Evolutionary conservation across 2,329 filamentous ascomycete genomes (phyloP).

Genomic region (Aspergillus fijiensis): DNA sequence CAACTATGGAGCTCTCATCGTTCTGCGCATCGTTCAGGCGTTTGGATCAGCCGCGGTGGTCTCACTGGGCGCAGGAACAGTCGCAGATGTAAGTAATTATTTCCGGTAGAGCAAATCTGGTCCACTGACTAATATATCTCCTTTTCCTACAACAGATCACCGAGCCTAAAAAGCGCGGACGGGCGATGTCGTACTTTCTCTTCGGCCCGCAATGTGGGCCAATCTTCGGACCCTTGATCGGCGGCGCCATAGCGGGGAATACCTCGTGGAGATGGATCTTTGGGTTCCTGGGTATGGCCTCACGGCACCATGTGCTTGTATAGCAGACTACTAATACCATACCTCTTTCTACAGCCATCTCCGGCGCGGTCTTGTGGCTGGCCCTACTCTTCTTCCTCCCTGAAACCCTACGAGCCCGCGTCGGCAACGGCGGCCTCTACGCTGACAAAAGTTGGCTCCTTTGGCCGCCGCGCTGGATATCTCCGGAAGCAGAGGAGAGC

Average conservation of each 20-base stretch:
- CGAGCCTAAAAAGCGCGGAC: conserved; percentile 41
- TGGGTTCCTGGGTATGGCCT: conserved; percentile 34
- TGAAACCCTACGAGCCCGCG: conserved; percentile 47
- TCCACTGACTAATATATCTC: no score
- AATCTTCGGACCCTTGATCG: conserved; percentile 46
- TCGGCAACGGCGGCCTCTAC: conserved; percentile 42
- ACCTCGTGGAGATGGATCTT: conserved; percentile 48
- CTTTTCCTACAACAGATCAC: background rate
- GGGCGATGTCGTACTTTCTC: conserved; percentile 44
- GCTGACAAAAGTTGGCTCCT: conserved; percentile 13
- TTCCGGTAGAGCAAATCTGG: no score
- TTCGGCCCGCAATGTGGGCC: conserved; percentile 48
- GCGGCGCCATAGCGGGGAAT: conserved; percentile 39
- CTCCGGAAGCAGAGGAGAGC: conserved; percentile 22
- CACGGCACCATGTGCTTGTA: no score
- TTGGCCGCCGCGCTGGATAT: conserved; percentile 22
- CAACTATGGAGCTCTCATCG: conserved; percentile 40
- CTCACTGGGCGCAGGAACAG: conserved; percentile 46
- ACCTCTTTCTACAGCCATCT: conserved; percentile 19
- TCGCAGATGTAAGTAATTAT: conserved; percentile 33
- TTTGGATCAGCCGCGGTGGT: conserved; percentile 46
- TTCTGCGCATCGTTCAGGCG: conserved; percentile 45
- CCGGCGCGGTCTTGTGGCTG: conserved; percentile 27
- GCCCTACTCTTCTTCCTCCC: conserved; percentile 44
- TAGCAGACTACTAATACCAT: no score